Evolutionary conservation across 352 stramenopile species (phyloP).

Genomic region (Aphanomyces cochlioides): DNA sequence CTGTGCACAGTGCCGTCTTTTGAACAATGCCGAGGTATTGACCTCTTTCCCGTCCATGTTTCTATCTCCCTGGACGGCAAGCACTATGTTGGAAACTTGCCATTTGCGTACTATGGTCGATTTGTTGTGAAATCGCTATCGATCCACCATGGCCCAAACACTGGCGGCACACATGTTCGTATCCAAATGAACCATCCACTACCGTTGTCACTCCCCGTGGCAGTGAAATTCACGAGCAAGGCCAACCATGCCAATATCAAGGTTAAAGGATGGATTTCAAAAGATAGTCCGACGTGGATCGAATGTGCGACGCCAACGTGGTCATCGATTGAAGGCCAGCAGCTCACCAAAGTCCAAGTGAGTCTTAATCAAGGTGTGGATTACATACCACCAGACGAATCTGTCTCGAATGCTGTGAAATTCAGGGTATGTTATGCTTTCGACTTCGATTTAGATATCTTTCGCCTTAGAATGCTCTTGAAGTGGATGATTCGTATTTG

Average conservation of each 20-base stretch:
- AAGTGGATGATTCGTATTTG: conserved; percentile 56
- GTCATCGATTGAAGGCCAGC: conserved; percentile 38
- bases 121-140: conserved; percentile 45
- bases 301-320: conserved; percentile 48
- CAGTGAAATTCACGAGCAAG: conserved; percentile 35
- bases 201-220: conserved; percentile 41
- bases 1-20: conserved; percentile 10
- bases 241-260: neutral
- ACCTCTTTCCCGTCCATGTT: conserved; percentile 4
- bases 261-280: conserved; percentile 16
- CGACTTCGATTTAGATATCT: neutral
- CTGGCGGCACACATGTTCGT: conserved; percentile 51
- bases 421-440: conserved; percentile 19
- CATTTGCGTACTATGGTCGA: conserved; percentile 13
- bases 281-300: conserved; percentile 44
- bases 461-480: conserved; percentile 15
- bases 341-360: conserved; percentile 68
- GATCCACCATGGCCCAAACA: conserved; percentile 60
- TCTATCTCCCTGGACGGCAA: conserved; percentile 15
- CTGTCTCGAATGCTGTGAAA: neutral
- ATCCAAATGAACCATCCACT: conserved; percentile 75
- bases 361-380: conserved; percentile 60
- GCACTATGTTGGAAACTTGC: neutral
- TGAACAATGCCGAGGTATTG: neutral
- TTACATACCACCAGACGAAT: conserved; percentile 40